phyloP scores from a whole-genome alignment of 1,284 basidiomycete species.

The Cryptococcus jaspeensis region DNA sequence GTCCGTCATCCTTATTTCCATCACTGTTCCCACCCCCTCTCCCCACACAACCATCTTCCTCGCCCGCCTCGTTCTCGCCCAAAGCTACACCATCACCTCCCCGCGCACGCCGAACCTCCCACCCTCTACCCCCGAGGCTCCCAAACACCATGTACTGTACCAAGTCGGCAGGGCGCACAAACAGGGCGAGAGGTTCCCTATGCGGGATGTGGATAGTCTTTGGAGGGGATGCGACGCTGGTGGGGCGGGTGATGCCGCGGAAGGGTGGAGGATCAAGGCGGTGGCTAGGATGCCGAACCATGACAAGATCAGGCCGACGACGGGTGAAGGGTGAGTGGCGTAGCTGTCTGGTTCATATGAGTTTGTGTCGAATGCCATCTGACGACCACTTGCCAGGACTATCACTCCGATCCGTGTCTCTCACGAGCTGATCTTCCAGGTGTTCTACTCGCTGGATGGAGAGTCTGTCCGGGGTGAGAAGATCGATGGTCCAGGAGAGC shows the following conservation, averaged over 20 bases:
- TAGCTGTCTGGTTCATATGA: not conserved
- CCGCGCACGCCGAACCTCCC: slow-evolving; percentile 42
- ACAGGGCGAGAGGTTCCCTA: slow-evolving; percentile 30
- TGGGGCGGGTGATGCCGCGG: slow-evolving; percentile 12
- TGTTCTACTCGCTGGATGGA: slow-evolving; percentile 47
- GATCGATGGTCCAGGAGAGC: slow-evolving; percentile 40
- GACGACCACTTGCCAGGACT: slow-evolving; percentile 22
- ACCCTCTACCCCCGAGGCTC: slow-evolving; percentile 31
- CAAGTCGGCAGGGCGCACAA: slow-evolving; percentile 38
- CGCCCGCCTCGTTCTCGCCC: slow-evolving; percentile 41
- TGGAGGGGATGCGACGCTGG: slow-evolving; percentile 41
- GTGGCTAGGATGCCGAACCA: slow-evolving; percentile 47
- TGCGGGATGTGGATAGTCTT: slow-evolving; percentile 28
- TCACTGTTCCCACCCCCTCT: slow-evolving; percentile 37
- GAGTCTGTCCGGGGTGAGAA: slow-evolving; percentile 27
- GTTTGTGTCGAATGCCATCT: not conserved
- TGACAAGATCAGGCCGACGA: slow-evolving; percentile 47
- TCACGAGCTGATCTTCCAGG: slow-evolving; percentile 44
- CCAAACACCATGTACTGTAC: slow-evolving; percentile 39
- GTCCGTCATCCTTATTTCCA: slow-evolving; percentile 34
- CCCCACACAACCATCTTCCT: slow-evolving; percentile 46
- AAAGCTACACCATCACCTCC: slow-evolving; percentile 40
- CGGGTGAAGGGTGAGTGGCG: slow-evolving; percentile 40
- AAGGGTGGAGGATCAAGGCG: slow-evolving; percentile 35
- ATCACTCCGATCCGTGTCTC: slow-evolving; percentile 48